phyloP scores from a whole-genome alignment of 2,329 filamentous ascomycete genomes.

The Claviceps lovelessii region DNA sequence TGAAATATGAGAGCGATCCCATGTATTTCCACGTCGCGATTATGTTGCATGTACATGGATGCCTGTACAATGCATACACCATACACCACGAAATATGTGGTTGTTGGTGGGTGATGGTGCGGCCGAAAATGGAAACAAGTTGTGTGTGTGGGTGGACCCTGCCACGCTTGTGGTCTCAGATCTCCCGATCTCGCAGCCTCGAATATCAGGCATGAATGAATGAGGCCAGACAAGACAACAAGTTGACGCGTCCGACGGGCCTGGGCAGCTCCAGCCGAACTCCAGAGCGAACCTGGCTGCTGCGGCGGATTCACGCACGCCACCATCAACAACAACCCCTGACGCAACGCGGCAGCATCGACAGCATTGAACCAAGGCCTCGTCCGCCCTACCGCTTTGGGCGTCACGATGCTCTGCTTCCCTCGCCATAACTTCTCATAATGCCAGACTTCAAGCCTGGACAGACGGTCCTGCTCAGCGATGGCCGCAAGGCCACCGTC shows the following conservation, averaged over 20 bases:
- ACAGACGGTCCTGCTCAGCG: constrained; percentile 63
- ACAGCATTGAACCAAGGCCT: background rate
- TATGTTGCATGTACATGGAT: too few relatives aligned
- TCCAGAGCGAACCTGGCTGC: background rate
- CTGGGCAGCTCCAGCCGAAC: too few relatives aligned
- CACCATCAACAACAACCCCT: background rate
- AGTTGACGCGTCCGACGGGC: too few relatives aligned
- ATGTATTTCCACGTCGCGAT: background rate
- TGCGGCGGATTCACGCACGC: too few relatives aligned
- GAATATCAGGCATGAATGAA: background rate
- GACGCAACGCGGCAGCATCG: constrained; percentile 1
- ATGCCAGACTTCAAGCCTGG: constrained; percentile 50
- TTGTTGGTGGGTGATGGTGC: background rate
- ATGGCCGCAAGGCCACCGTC: constrained; percentile 62
- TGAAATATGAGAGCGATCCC: background rate
- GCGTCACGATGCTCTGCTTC: constrained; percentile 19
- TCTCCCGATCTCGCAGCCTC: background rate
- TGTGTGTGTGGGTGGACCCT: background rate
- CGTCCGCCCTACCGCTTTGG: background rate
- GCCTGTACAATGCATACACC: too few relatives aligned
- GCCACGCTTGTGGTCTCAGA: background rate
- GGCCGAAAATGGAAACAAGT: background rate
- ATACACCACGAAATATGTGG: background rate
- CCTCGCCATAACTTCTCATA: constrained; percentile 16
- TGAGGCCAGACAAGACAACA: too few relatives aligned